Percentiles rank a stretch among this genome's conserved stretches.
Conservation (phyloP, 495 filamentous ascomycete genomes). For the Jackrogersella multiformis region DNA sequence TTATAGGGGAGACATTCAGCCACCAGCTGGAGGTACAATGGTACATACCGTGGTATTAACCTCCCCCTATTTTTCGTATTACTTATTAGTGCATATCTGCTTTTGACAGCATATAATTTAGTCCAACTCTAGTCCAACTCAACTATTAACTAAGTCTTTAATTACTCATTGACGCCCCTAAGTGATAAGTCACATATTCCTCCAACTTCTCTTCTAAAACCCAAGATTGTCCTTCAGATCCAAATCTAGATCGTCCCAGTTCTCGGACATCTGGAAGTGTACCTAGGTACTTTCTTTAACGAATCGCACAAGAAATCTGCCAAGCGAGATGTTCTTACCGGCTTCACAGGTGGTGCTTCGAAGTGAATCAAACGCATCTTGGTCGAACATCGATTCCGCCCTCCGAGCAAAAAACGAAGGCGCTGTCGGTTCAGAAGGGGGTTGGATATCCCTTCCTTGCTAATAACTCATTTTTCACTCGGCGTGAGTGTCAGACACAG, state of each 20-base stretch:
- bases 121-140: not conserved
- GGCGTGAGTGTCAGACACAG: too few relatives aligned
- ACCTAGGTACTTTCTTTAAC: not conserved
- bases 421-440: not conserved
- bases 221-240: not conserved
- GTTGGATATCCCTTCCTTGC: not conserved
- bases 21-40: too few relatives aligned
- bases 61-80: not conserved
- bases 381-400: slow-evolving; percentile 2
- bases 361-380: not conserved
- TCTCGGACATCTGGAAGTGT: not conserved
- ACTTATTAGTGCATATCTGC: not conserved
- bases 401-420: not conserved
- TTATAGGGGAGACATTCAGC: too few relatives aligned
- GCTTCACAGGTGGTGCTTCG: not conserved
- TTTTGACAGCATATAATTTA: not conserved
- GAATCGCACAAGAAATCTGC: not conserved
- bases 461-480: not conserved
- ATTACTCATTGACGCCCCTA: not conserved
- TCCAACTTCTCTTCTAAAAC: not conserved
- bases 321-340: not conserved
- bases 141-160: not conserved
- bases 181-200: not conserved
- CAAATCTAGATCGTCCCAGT: not conserved
- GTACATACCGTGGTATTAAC: too few relatives aligned